phyloP scores from a whole-genome alignment of 306 rosid species.

The Quercus aquifolioides region DNA sequence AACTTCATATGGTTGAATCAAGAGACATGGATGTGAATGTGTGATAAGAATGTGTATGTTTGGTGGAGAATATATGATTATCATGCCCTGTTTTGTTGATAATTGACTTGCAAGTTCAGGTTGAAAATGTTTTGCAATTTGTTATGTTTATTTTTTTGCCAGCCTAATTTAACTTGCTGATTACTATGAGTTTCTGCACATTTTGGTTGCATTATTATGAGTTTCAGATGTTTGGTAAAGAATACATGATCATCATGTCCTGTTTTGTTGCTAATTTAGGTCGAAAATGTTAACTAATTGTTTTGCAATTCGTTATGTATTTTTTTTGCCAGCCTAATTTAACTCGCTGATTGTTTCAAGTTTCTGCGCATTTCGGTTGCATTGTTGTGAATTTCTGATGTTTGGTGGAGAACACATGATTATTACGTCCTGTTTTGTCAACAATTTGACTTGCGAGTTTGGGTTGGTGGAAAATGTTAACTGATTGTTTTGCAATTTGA shows the following conservation, averaged over 20 bases:
- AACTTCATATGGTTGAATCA: no score
- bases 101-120: no score
- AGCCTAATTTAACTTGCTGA: conserved; percentile 57
- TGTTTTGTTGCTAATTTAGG: no score
- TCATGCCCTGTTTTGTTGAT: not conserved
- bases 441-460: not conserved
- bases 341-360: not conserved
- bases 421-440: not conserved
- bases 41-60: no score
- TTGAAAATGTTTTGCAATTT: not conserved
- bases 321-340: no score
- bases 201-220: no score
- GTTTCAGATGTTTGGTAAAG: no score
- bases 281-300: no score
- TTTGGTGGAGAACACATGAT: not conserved
- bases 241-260: no score
- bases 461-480: not conserved
- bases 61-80: not conserved
- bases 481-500: conserved; percentile 9
- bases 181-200: no score
- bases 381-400: not conserved
- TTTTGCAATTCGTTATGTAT: no score
- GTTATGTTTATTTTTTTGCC: conserved; percentile 7
- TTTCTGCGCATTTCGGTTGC: not conserved
- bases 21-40: no score